Percentiles rank a stretch among this genome's conserved stretches.
These are phyloP conservation scores for Penicillium paneum DNA, from an alignment of 2,329 filamentous ascomycete genomes.

Conservation along the genomic window DNA sequence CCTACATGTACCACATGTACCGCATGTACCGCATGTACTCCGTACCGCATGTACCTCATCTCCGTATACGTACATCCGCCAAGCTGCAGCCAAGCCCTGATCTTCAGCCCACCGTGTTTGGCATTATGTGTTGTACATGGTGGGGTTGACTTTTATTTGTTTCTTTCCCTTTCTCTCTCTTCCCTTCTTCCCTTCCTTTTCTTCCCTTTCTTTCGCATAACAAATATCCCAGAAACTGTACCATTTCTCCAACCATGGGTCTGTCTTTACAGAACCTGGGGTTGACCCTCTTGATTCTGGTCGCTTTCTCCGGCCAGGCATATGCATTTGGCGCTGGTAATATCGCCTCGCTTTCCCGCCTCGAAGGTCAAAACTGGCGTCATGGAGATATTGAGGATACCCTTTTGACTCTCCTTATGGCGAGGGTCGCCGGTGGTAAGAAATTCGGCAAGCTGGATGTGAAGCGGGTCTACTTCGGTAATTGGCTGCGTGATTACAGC, in stretches of 20 bases:
- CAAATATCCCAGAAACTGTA: background rate
- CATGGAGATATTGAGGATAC: slow-evolving; percentile 93
- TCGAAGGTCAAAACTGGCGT: slow-evolving; percentile 84
- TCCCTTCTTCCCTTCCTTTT: background rate
- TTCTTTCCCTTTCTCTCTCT: background rate
- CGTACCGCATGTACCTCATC: no score
- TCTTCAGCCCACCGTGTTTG: slow-evolving; percentile 10
- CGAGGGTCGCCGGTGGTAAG: slow-evolving; percentile 63
- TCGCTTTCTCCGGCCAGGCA: slow-evolving; percentile 65
- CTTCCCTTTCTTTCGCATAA: background rate
- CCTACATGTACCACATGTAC: no score
- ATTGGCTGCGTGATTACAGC: slow-evolving; percentile 91
- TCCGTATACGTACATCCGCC: background rate
- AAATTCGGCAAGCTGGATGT: slow-evolving; percentile 88
- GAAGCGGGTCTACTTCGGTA: slow-evolving; percentile 90
- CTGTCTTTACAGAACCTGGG: slow-evolving; percentile 18
- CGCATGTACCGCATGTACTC: no score
- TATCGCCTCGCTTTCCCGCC: slow-evolving; percentile 74
- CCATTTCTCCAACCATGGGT: slow-evolving; percentile 17
- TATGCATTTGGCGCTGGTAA: slow-evolving; percentile 85
- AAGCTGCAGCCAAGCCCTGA: background rate
- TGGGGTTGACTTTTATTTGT: background rate
- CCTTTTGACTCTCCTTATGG: slow-evolving; percentile 68
- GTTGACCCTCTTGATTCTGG: slow-evolving; percentile 52
- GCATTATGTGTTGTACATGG: slow-evolving; percentile 6